Conservation (phyloP, 805 yeast genomes). For the Priceomyces medius region DNA sequence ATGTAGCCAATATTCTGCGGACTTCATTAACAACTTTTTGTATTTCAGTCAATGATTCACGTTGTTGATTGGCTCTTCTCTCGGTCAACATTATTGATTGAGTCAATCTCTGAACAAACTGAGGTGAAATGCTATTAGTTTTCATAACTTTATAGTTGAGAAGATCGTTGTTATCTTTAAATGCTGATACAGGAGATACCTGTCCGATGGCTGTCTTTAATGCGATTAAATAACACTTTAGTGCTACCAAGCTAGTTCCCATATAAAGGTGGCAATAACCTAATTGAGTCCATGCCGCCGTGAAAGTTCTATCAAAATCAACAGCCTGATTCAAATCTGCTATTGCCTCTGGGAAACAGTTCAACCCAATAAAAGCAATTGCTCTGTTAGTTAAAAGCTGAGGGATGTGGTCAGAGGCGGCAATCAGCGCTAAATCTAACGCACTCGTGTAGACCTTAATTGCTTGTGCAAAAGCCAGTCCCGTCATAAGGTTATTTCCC, state of each 20-base stretch:
- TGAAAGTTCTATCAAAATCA: conserved; percentile 27
- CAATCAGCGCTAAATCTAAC: conserved; percentile 19
- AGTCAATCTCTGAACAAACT: conserved; percentile 35
- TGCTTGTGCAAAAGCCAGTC: conserved; percentile 38
- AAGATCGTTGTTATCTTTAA: conserved; percentile 12
- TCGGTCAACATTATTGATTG: conserved; percentile 36
- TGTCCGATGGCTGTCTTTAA: conserved; percentile 30
- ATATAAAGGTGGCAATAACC: conserved; percentile 43
- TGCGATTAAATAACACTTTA: conserved; percentile 33
- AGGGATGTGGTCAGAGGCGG: conserved; percentile 18
- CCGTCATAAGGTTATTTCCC: conserved; percentile 40
- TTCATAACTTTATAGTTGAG: conserved; percentile 23
- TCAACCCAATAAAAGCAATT: conserved; percentile 40
- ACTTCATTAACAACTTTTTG: conserved; percentile 21
- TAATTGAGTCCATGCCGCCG: conserved; percentile 45
- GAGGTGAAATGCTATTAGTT: conserved; percentile 30
- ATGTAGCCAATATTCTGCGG: conserved; percentile 24
- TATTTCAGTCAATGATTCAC: conserved; percentile 24
- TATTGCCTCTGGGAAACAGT: conserved; percentile 40
- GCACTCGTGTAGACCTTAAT: conserved; percentile 39
- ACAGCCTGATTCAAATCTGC: conserved; percentile 35
- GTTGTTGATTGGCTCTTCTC: conserved; percentile 38
- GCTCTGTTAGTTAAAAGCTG: conserved; percentile 40
- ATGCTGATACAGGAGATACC: conserved; percentile 24
- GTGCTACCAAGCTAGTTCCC: conserved; percentile 34